A percentile compares a stretch with the other conserved stretches of the same genome.
These are phyloP conservation scores for Laburnicola sp. DNA, from an alignment of 2,329 filamentous ascomycete species.

Conservation along the genomic window DNA sequence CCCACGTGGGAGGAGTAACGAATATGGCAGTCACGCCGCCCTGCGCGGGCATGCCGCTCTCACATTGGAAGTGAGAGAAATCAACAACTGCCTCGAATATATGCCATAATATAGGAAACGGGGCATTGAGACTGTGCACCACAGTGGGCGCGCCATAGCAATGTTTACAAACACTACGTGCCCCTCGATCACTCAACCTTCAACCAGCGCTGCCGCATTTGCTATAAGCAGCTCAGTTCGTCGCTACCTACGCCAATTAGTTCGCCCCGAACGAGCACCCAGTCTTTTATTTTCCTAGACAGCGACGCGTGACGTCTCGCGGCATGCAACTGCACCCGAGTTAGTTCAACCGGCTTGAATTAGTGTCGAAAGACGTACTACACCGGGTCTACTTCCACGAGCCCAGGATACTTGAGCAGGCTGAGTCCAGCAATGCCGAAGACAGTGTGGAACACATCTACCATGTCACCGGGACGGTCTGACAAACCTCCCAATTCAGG, in stretches of 20 bases:
- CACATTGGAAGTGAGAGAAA: constrained; percentile 21
- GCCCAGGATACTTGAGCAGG: constrained; percentile 73
- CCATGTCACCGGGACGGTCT: constrained; percentile 89
- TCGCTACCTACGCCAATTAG: too few species aligned
- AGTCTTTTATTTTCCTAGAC: constrained; percentile 31
- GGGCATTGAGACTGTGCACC: neutral
- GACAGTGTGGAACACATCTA: constrained; percentile 93
- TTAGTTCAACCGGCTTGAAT: neutral
- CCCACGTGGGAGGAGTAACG: constrained; percentile 35
- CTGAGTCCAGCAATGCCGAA: constrained; percentile 90
- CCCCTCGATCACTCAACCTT: too few species aligned
- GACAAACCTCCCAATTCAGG: constrained; percentile 80
- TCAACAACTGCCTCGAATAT: constrained; percentile 44
- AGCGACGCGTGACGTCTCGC: constrained; percentile 41
- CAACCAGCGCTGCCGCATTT: too few species aligned
- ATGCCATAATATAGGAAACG: neutral
- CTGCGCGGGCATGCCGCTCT: constrained; percentile 57
- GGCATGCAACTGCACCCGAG: constrained; percentile 46
- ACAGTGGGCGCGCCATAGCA: too few species aligned
- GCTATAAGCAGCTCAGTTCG: too few species aligned
- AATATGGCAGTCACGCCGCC: constrained; percentile 49
- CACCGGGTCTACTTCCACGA: constrained; percentile 81
- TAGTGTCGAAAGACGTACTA: constrained; percentile 62
- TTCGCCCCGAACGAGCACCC: neutral
- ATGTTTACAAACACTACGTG: too few species aligned